These are phyloP conservation scores for Wakefieldia striispora DNA, from an alignment of 768 basidiomycete genomes.

Conservation along the genomic window DNA sequence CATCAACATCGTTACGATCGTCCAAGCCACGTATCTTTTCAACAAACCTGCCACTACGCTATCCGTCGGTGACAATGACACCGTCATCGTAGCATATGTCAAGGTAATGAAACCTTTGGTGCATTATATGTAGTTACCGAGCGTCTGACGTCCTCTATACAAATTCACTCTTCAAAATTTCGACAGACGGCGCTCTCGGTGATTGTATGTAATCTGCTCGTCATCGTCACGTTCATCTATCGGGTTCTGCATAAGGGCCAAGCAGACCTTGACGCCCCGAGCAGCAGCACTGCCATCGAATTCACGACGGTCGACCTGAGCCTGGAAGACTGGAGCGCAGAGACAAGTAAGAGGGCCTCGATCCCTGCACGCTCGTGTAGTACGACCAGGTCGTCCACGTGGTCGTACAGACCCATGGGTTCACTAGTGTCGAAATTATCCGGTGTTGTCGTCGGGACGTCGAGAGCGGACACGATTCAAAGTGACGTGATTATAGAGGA, in stretches of 20 bases:
- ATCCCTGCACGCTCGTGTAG: not conserved
- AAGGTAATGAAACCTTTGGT: slow-evolving; percentile 3
- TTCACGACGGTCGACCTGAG: slow-evolving; percentile 12
- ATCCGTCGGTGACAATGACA: too few relatives aligned
- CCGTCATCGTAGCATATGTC: slow-evolving; percentile 11
- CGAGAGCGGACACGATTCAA: not conserved
- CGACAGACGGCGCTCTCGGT: not conserved
- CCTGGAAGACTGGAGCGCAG: not conserved
- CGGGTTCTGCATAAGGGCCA: not conserved
- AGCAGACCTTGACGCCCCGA: not conserved
- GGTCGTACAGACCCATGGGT: not conserved
- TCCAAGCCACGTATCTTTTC: slow-evolving; percentile 9
- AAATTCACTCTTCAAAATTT: too few relatives aligned
- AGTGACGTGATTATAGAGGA: not conserved
- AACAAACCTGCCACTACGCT: not conserved
- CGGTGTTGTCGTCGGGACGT: too few relatives aligned
- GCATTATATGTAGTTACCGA: not conserved
- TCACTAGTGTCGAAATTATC: not conserved
- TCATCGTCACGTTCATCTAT: slow-evolving; percentile 11
- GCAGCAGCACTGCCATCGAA: not conserved
- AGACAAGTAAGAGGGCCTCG: not conserved
- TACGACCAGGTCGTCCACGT: not conserved
- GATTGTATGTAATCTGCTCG: slow-evolving; percentile 14
- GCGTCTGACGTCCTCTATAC: not conserved
- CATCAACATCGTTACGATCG: slow-evolving; percentile 13